Evolutionary conservation across 805 yeast species (phyloP).

Genomic region (Saturnispora mendoncae): DNA sequence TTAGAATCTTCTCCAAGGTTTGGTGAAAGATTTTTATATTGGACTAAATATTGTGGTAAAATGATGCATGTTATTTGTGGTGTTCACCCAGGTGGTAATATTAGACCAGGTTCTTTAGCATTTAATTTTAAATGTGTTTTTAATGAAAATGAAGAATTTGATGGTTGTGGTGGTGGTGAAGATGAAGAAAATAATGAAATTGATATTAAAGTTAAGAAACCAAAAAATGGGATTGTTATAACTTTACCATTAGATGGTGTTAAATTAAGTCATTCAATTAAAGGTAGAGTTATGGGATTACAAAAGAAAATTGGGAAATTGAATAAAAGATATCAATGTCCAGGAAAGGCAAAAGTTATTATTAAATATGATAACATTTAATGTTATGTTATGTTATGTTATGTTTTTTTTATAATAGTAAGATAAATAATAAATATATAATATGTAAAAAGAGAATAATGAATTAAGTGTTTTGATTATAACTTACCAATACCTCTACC

Average conservation of each 20-base stretch:
- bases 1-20: constrained; percentile 33
- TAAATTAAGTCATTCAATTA: constrained; percentile 50
- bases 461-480: constrained; percentile 7
- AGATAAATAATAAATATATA: neutral
- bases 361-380: constrained; percentile 33
- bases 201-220: constrained; percentile 9
- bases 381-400: neutral
- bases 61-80: constrained; percentile 73
- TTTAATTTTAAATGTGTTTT: constrained; percentile 31
- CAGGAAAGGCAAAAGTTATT: constrained; percentile 43
- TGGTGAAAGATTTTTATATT: constrained; percentile 47
- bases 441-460: neutral
- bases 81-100: constrained; percentile 74
- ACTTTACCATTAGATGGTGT: constrained; percentile 41
- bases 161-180: constrained; percentile 13
- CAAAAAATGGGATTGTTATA: constrained; percentile 25
- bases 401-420: neutral
- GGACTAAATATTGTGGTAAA: constrained; percentile 67
- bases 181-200: constrained; percentile 7
- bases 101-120: constrained; percentile 48
- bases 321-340: constrained; percentile 34
- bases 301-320: constrained; percentile 55
- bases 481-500: constrained; percentile 46
- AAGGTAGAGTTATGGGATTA: constrained; percentile 47
- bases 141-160: constrained; percentile 13